Evolutionary conservation across 2,329 filamentous ascomycete species (phyloP).

Genomic region (Aquanectria penicillioides): DNA sequence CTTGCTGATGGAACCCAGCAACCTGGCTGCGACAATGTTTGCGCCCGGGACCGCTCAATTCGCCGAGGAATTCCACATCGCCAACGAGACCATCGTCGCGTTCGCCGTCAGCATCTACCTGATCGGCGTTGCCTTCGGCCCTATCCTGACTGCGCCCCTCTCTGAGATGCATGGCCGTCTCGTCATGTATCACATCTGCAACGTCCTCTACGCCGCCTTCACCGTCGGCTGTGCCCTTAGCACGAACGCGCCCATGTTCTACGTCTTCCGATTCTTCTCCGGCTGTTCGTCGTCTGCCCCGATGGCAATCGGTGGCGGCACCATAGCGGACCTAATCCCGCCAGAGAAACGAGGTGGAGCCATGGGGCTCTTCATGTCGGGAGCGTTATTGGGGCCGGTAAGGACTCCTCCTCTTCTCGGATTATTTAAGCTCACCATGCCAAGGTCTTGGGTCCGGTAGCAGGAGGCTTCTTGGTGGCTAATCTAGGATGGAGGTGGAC

Average conservation of each 20-base stretch:
- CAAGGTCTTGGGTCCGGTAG: conserved; percentile 37
- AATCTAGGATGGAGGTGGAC: conserved; percentile 61
- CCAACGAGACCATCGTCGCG: conserved; percentile 46
- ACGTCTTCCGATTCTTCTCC: conserved; percentile 69
- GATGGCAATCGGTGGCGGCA: conserved; percentile 72
- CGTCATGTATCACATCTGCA: conserved; percentile 41
- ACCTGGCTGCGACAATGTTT: conserved; percentile 39
- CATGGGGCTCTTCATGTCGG: conserved; percentile 70
- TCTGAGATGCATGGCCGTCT: conserved; percentile 68
- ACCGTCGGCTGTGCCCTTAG: conserved; percentile 50
- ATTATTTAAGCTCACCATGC: conserved; percentile 11
- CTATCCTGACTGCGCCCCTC: conserved; percentile 69
- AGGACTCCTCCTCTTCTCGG: background rate
- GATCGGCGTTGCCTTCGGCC: conserved; percentile 64
- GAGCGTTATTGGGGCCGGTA: conserved; percentile 66
- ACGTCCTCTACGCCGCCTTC: conserved; percentile 66
- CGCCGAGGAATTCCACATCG: conserved; percentile 51
- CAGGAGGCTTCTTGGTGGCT: conserved; percentile 57
- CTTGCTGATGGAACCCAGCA: no score
- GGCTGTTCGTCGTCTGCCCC: conserved; percentile 69
- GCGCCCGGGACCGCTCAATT: conserved; percentile 64
- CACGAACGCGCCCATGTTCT: conserved; percentile 68
- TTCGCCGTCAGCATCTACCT: conserved; percentile 56
- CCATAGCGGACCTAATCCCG: conserved; percentile 69
- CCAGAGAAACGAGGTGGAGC: conserved; percentile 67